Conservation (phyloP, 75 land plant genomes). For the Cupressus sempervirens region DNA sequence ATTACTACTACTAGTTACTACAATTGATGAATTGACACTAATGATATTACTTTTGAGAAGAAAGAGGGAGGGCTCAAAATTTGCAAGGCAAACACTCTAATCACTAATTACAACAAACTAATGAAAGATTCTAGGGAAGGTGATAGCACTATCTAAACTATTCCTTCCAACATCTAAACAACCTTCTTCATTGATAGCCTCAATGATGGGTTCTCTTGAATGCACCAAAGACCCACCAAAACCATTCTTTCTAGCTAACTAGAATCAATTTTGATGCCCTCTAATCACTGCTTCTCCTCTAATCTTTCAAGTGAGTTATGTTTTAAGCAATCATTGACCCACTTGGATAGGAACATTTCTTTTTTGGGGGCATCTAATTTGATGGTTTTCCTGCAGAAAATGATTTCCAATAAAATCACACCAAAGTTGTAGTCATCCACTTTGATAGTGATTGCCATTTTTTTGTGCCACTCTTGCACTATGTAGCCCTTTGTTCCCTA, state of each 20-base stretch:
- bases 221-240: constrained; percentile 30
- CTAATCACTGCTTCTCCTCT: background rate
- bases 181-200: constrained; percentile 28
- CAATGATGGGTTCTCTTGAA: constrained; percentile 24
- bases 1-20: no score
- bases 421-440: constrained; percentile 24
- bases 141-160: constrained; percentile 5
- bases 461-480: constrained; percentile 47
- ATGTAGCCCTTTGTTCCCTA: constrained; percentile 43
- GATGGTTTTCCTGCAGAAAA: constrained; percentile 17
- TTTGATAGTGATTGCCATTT: constrained; percentile 11
- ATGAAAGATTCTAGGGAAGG: constrained; percentile 10
- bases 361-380: constrained; percentile 9
- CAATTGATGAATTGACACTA: no score
- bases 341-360: constrained; percentile 10
- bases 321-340: constrained; percentile 18
- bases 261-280: constrained; percentile 1
- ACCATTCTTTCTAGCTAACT: constrained; percentile 21
- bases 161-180: constrained; percentile 38
- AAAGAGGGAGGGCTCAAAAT: no score
- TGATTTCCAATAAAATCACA: constrained; percentile 17
- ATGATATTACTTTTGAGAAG: no score
- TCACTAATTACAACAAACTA: no score
- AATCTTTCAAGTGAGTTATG: constrained; percentile 10
- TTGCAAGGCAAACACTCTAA: no score